Evolutionary conservation across 2,329 filamentous ascomycete genomes (phyloP).

Genomic region (Fusarium fracticaudum): DNA sequence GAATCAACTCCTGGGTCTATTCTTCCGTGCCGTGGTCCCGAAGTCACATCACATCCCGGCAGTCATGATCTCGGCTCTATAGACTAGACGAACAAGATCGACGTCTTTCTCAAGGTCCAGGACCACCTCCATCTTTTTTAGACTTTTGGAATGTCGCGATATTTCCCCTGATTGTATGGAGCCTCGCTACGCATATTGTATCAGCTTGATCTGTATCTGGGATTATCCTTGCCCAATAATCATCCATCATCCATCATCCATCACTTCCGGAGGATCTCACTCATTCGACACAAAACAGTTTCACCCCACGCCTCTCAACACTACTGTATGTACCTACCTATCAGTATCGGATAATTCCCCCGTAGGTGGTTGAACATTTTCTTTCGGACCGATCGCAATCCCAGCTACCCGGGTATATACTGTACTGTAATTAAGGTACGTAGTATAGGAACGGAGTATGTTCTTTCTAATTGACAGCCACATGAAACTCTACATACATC

Average conservation of each 20-base stretch:
- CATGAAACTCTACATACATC: slow-evolving; percentile 25
- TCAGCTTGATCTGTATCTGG: slow-evolving; percentile 4
- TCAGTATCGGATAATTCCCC: neutral
- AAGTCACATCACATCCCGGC: neutral
- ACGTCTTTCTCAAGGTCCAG: neutral
- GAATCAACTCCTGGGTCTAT: neutral
- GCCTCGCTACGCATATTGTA: slow-evolving; percentile 12
- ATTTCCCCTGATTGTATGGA: neutral
- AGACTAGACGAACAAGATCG: slow-evolving; percentile 1
- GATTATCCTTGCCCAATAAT: neutral
- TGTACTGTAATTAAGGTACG: neutral
- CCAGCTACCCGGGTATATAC: neutral
- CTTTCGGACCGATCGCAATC: neutral
- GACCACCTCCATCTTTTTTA: neutral
- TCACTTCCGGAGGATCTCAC: neutral
- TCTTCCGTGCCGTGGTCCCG: slow-evolving; percentile 5
- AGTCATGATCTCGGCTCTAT: neutral
- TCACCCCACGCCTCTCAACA: neutral
- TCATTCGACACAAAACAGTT: neutral
- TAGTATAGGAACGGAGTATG: neutral
- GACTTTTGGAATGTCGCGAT: slow-evolving; percentile 4
- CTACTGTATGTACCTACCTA: neutral
- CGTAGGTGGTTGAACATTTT: slow-evolving; percentile 1
- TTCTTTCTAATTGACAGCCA: slow-evolving; percentile 1
- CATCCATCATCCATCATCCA: neutral